Percentiles rank a stretch among this genome's conserved stretches.
Evolutionary conservation across 306 rosid genomes (phyloP).

Genomic region (Inga oerstediana): DNA sequence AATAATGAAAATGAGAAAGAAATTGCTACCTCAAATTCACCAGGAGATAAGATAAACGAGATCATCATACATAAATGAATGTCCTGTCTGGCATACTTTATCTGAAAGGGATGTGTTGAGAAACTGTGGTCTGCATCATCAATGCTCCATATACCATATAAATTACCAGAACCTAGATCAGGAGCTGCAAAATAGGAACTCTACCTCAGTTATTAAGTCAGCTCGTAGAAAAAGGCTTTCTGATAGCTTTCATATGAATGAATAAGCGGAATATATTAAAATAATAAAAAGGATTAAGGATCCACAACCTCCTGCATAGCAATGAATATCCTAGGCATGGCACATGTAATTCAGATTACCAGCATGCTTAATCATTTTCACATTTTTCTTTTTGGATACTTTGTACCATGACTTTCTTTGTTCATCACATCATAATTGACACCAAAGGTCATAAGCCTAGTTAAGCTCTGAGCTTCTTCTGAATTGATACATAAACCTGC

Average conservation of each 20-base stretch:
- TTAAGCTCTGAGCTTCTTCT: background rate
- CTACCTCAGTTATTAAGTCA: constrained; percentile 23
- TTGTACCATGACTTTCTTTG: background rate
- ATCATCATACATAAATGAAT: constrained; percentile 79
- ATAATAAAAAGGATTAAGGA: background rate
- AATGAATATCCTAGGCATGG: background rate
- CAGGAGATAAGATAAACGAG: constrained; percentile 68
- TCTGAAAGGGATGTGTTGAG: constrained; percentile 86
- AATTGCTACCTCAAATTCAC: constrained; percentile 62
- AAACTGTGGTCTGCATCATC: constrained; percentile 89
- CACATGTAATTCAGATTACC: background rate
- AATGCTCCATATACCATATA: constrained; percentile 83
- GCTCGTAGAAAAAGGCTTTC: background rate
- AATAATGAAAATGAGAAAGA: constrained; percentile 22
- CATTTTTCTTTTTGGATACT: background rate
- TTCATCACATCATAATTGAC: background rate
- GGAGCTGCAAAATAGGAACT: constrained; percentile 63
- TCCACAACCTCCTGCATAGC: background rate
- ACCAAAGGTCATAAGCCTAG: background rate
- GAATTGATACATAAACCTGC: constrained; percentile 8
- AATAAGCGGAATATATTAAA: background rate
- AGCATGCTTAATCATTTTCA: background rate
- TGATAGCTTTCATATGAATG: constrained; percentile 7
- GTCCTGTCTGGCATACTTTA: constrained; percentile 90
- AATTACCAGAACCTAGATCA: constrained; percentile 56